These are phyloP conservation scores for Phoenix dactylifera DNA, from an alignment of 176 grass and related monocot species.

Conservation along the genomic window DNA sequence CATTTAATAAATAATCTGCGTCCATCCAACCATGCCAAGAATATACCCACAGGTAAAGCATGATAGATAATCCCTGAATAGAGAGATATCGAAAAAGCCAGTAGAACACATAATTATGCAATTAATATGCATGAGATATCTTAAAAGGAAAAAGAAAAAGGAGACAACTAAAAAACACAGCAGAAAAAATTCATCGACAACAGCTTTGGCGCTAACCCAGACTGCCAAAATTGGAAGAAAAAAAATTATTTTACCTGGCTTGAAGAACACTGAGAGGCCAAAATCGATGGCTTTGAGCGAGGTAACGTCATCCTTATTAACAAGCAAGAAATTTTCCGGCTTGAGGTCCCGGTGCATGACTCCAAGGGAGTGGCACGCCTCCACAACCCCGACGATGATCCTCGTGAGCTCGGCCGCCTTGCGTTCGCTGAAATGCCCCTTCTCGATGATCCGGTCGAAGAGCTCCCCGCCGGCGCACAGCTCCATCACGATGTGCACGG, in stretches of 20 bases:
- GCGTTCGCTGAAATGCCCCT: slow-evolving; percentile 91
- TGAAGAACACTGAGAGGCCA: slow-evolving; percentile 95
- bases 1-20: no score
- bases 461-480: slow-evolving; percentile 90
- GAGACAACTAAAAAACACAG: no score
- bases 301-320: slow-evolving; percentile 71
- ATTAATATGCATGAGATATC: no score
- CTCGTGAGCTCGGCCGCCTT: slow-evolving; percentile 89
- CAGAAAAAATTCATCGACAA: no score
- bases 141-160: no score
- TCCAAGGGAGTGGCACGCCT: slow-evolving; percentile 95
- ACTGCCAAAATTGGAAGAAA: neutral
- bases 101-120: no score
- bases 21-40: no score
- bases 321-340: slow-evolving; percentile 90
- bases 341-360: slow-evolving; percentile 99
- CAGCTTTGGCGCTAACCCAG: no score
- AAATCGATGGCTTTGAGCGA: slow-evolving; percentile 98
- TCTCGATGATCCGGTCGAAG: slow-evolving; percentile 92
- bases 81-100: no score
- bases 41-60: no score
- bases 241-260: slow-evolving; percentile 62
- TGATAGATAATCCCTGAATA: no score
- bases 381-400: slow-evolving; percentile 88
- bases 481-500: slow-evolving; percentile 98